These are phyloP conservation scores for Glarea lozoyensis DNA, from an alignment of 495 filamentous ascomycete genomes.

Conservation along the genomic window DNA sequence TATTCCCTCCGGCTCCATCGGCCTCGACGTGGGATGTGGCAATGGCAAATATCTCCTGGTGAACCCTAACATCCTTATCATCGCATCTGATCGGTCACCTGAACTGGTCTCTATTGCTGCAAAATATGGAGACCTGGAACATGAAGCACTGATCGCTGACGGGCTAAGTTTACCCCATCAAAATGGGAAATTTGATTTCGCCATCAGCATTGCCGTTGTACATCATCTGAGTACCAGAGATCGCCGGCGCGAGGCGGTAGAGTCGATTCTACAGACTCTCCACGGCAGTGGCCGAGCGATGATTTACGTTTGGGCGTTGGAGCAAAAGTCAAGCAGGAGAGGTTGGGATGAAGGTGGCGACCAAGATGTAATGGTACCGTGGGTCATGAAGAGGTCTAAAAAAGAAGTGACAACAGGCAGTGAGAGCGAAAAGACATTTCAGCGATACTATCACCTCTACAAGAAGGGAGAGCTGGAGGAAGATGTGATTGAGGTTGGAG, in stretches of 20 bases:
- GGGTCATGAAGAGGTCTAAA: slow-evolving; percentile 58
- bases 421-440: slow-evolving; percentile 38
- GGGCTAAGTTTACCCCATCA: slow-evolving; percentile 63
- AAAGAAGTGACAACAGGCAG: slow-evolving; percentile 23
- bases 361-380: slow-evolving; percentile 95
- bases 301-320: slow-evolving; percentile 94
- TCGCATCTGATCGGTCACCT: slow-evolving; percentile 80
- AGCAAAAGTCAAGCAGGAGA: slow-evolving; percentile 80
- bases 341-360: slow-evolving; percentile 83
- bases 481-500: slow-evolving; percentile 68
- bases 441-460: slow-evolving; percentile 95
- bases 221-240: slow-evolving; percentile 86
- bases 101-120: slow-evolving; percentile 69
- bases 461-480: slow-evolving; percentile 75
- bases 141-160: slow-evolving; percentile 59
- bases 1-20: slow-evolving; percentile 65
- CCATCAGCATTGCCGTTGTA: slow-evolving; percentile 87
- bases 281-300: slow-evolving; percentile 57
- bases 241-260: slow-evolving; percentile 65
- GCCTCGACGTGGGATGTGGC: slow-evolving; percentile 87
- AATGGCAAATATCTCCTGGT: slow-evolving; percentile 93
- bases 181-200: slow-evolving; percentile 70
- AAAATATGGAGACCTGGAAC: slow-evolving; percentile 48
- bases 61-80: slow-evolving; percentile 68
- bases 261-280: slow-evolving; percentile 61